A percentile compares a stretch with the other conserved stretches of the same genome.
phyloP scores from a whole-genome alignment of 179 eudicot species.

The Spinacia oleracea region DNA sequence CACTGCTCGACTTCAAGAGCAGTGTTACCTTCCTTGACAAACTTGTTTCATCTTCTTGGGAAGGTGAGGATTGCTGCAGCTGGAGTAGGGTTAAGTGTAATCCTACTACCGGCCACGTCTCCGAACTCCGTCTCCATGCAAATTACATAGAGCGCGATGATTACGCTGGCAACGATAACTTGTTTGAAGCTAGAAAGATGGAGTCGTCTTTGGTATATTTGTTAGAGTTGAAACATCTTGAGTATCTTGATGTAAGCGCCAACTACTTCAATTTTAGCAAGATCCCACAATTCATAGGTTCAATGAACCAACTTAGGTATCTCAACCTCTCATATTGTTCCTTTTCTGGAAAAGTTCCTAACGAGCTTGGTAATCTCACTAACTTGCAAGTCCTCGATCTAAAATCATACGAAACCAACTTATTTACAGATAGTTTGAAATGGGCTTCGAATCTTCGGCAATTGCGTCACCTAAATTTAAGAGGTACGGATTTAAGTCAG shows the following conservation, averaged over 20 bases:
- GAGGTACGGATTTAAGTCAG: not conserved
- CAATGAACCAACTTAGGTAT: conserved; percentile 19
- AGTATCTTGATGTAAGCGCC: conserved; percentile 1
- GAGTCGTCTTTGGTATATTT: not conserved
- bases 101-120: conserved; percentile 3
- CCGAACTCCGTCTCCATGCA: not conserved
- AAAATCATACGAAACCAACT: too few species aligned
- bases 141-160: too few species aligned
- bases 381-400: conserved; percentile 12
- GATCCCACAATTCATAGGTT: conserved; percentile 1
- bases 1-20: conserved; percentile 11
- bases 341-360: not conserved
- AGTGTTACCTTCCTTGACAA: not conserved
- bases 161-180: not conserved
- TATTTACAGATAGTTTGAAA: not conserved
- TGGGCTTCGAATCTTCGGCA: conserved; percentile 5
- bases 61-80: conserved; percentile 15
- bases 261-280: not conserved
- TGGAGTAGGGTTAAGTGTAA: conserved; percentile 8
- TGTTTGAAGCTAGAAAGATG: not conserved
- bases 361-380: conserved; percentile 18
- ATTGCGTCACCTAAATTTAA: not conserved
- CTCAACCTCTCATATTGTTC: not conserved
- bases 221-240: not conserved
- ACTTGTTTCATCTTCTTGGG: conserved; percentile 14